These are phyloP conservation scores for Boletellus ananiceps DNA, from an alignment of 768 basidiomycete genomes.

Conservation along the genomic window DNA sequence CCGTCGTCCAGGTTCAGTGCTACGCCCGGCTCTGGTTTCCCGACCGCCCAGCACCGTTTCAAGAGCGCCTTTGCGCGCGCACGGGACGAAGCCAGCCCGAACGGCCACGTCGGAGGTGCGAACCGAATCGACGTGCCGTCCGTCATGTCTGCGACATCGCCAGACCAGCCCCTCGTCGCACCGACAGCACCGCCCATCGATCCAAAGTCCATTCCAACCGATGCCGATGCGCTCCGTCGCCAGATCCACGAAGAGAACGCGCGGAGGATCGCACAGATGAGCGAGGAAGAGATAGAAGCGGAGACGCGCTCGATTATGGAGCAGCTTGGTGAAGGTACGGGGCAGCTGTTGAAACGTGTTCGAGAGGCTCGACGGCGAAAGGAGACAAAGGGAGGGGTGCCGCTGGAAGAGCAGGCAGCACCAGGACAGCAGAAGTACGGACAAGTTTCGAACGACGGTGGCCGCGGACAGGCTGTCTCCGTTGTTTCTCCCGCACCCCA, in stretches of 20 bases:
- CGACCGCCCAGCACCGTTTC: constrained; percentile 58
- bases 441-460: neutral
- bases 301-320: constrained; percentile 66
- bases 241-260: constrained; percentile 68
- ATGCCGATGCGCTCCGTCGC: constrained; percentile 40
- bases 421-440: neutral
- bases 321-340: constrained; percentile 64
- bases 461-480: neutral
- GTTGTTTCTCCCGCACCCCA: constrained; percentile 13
- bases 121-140: constrained; percentile 15
- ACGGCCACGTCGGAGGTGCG: constrained; percentile 17
- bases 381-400: constrained; percentile 2
- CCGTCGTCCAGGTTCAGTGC: constrained; percentile 21
- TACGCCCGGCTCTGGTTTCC: constrained; percentile 49
- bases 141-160: constrained; percentile 25
- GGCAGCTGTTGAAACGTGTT: constrained; percentile 49
- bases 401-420: neutral
- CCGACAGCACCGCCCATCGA: constrained; percentile 19
- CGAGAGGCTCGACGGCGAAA: constrained; percentile 20
- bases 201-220: constrained; percentile 16
- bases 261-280: constrained; percentile 59
- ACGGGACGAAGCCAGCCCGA: constrained; percentile 32
- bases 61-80: constrained; percentile 56
- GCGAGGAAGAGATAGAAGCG: constrained; percentile 59
- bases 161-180: constrained; percentile 5